Evolutionary conservation across 768 basidiomycete genomes (phyloP), one percentile per base, ranked within the genome.

Genomic region (Amanita thiersii): DNA sequence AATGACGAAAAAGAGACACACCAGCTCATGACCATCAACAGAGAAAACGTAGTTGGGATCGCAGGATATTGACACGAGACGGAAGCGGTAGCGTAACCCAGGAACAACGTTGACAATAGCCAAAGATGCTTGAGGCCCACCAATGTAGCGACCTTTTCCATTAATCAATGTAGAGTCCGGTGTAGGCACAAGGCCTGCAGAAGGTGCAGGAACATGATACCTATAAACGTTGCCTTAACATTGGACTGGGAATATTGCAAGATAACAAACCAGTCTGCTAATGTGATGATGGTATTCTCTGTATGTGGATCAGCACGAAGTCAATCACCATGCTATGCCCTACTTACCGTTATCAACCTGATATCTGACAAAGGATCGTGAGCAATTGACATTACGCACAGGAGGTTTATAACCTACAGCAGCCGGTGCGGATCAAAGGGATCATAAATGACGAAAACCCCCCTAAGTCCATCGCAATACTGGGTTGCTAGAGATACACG

Each of bases 31-130:
- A 8, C 52, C 47, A 41, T 68, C 63, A 20, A 68, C 55, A 2
- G 57, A 62, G 51, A 69, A 69, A n/a, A 38, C 48, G 47, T 56
- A 70, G 58, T 44, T 58, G 47, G 52, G 64, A 36, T 69, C 67
- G 53, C 74, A 74, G 9, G 69, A 66, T 39, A 70, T 65, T 41
- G 48, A 57, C 38, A 77, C 47, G 1, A 79, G 26, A 3, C 75
- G 69, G 55, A 78, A 70, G 17, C 77, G 69, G 48, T 77, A 78
- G 15, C 73, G 59, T 36, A 56, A 53, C 12, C 64, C 64, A 0
- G 37, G 40, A 5, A 49, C 34, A 24, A 78, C 70, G 28, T 64
- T 61, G 40, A 69, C 56, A 6, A 70, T 56, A 1, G 66, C 54
- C 10, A 69, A 52, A 0, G 59, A 41, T 6, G 55, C 44, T 3